Base-by-base conservation (phyloP, 2,329 filamentous ascomycete species). In the Pestalotiopsis sp. region DNA sequence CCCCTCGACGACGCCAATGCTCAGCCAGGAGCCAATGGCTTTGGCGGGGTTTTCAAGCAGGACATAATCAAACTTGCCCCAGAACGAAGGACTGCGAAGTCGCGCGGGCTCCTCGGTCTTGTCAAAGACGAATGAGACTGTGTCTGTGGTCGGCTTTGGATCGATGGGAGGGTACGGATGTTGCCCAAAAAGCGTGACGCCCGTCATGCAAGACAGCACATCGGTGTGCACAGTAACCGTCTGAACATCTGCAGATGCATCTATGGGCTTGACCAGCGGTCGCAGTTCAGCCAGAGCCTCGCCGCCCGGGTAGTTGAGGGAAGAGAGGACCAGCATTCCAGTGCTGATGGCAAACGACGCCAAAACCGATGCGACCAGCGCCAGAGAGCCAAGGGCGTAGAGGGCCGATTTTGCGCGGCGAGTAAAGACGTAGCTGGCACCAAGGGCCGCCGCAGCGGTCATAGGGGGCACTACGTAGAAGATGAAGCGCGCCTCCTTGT, bases 401-500 rank as follows among this genome's bases (percentile, higher is more conserved):
- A 88, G 36, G 2, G 83, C 17, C 1, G 87, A 88, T 77, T 94
- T 95, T 4, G 82, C 76, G n/a, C 88, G 84, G 56, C 91, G 90
- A 0, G 83, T 85, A 81, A 89, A 92, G 71, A 97, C 82, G 79
- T 90, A 91, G 68, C 89, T 87, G 14, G 94, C 93, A 23, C 90
- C 91, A 4, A 93, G 85, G 3, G 93, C 91, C 0, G 94, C 91
- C 2, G 91, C 88, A 12, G 91, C 92, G 0, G 95, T 97, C 38
- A 98, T 83, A 0, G 91, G 86, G 0, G 96, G 96, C 27, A 97
- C 86, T 66, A 90, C 86, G 81, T 98, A 98, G 75, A 98, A 90
- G 73, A 99, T 91, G 84, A 99, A 99, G 20, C 96, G 92, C 78
- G 94, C 92, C 82, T 99, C 96, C 79, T 99, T 99, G 83, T 99